A percentile compares a stretch with the other conserved stretches of the same genome.
phyloP scores from a whole-genome alignment of 805 yeast genomes.

The Kockiozyma suomiensis region DNA sequence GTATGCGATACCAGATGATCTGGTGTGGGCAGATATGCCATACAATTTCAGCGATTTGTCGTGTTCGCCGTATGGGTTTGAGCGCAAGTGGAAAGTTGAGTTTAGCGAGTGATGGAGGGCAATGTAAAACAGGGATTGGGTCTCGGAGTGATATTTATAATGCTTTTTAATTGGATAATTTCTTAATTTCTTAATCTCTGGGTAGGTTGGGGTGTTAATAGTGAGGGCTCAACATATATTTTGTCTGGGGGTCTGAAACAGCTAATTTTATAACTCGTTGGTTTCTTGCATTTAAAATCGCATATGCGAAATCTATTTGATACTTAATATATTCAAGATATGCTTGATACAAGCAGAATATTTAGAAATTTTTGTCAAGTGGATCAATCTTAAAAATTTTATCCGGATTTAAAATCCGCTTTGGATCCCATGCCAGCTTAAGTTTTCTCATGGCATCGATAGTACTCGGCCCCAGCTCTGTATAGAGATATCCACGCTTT shows the following conservation, averaged over 20 bases:
- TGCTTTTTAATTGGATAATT: too few relatives aligned
- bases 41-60: constrained; percentile 7
- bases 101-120: not conserved
- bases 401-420: constrained; percentile 75
- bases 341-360: not conserved
- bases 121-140: not conserved
- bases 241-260: too few relatives aligned
- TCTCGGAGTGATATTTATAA: too few relatives aligned
- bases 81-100: not conserved
- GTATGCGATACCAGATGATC: not conserved
- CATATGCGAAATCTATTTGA: too few relatives aligned
- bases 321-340: not conserved
- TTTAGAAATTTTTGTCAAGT: not conserved
- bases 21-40: constrained; percentile 1
- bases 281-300: too few relatives aligned
- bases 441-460: constrained; percentile 73
- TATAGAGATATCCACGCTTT: constrained; percentile 56
- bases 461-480: constrained; percentile 69
- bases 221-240: too few relatives aligned
- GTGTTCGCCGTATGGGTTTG: constrained; percentile 3
- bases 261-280: too few relatives aligned
- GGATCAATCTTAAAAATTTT: constrained; percentile 50
- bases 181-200: too few relatives aligned
- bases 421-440: constrained; percentile 75
- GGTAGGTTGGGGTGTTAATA: too few relatives aligned